phyloP scores from a whole-genome alignment of 225 moss, liverwort and hornwort species.

The Polytrichum commune region DNA sequence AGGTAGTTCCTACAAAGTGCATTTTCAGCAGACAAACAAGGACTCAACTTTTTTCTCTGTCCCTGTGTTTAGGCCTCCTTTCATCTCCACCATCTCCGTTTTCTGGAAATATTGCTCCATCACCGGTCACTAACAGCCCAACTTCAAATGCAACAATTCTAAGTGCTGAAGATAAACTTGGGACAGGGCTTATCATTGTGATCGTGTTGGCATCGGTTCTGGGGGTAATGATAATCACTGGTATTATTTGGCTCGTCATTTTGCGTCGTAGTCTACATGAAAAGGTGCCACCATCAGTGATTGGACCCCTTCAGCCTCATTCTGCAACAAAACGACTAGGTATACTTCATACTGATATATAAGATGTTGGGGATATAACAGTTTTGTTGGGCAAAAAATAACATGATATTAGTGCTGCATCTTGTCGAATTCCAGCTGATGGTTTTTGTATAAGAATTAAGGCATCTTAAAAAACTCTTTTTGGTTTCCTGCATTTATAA shows the following conservation, averaged over 20 bases:
- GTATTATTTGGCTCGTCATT: constrained; percentile 24
- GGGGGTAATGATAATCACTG: constrained; percentile 25
- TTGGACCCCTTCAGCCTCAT: constrained; percentile 47
- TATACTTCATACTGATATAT: neutral
- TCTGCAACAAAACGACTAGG: constrained; percentile 34
- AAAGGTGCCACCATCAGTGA: constrained; percentile 41
- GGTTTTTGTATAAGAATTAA: neutral
- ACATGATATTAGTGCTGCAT: neutral
- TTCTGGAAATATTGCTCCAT: neutral
- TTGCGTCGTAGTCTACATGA: constrained; percentile 33
- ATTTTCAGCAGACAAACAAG: neutral
- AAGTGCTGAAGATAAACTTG: neutral
- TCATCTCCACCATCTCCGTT: constrained; percentile 1
- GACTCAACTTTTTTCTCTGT: neutral
- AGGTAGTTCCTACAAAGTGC: neutral
- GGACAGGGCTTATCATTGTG: constrained; percentile 16
- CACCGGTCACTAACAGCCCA: neutral
- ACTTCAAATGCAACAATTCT: neutral
- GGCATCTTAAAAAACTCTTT: too few relatives aligned
- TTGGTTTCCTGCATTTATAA: too few relatives aligned
- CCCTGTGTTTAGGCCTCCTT: constrained; percentile 4
- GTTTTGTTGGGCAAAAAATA: neutral
- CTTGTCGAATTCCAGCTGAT: neutral
- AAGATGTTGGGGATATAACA: neutral
- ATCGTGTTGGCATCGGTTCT: constrained; percentile 35